These are phyloP conservation scores for Seiridium cupressi DNA, from an alignment of 2,329 filamentous ascomycete genomes.

Conservation along the genomic window DNA sequence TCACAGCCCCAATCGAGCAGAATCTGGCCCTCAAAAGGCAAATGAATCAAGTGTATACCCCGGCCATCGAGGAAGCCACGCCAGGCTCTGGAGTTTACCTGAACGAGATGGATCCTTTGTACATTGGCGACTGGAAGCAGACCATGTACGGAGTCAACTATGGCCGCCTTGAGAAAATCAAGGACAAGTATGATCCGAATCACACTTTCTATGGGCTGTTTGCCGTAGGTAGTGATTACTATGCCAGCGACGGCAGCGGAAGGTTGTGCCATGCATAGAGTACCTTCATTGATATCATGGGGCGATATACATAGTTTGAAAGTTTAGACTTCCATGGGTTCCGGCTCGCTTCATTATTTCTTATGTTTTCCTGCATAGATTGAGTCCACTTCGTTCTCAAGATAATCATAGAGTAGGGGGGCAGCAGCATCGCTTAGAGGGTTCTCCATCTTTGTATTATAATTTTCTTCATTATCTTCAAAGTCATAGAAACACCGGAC, in stretches of 20 bases:
- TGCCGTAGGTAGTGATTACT: conserved; percentile 12
- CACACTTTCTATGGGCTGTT: conserved; percentile 8
- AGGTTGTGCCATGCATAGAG: conserved; percentile 3
- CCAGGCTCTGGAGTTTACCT: conserved; percentile 10
- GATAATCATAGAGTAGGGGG: no score
- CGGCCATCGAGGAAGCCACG: conserved; percentile 9
- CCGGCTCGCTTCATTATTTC: no score
- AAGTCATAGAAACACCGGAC: no score
- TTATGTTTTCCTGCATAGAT: no score
- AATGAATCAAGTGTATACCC: neutral
- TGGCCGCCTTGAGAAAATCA: conserved; percentile 11
- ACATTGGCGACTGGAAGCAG: conserved; percentile 15
- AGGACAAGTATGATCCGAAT: conserved; percentile 14
- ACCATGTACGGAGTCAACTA: conserved; percentile 14
- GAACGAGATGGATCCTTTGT: conserved; percentile 15
- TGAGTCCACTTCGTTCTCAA: no score
- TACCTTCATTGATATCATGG: no score
- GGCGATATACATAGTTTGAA: no score
- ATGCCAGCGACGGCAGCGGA: neutral
- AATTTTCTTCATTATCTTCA: no score
- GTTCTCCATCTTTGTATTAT: no score
- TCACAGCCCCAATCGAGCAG: neutral
- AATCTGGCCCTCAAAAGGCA: conserved; percentile 2
- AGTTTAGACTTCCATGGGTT: no score
- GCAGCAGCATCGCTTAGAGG: no score